These are phyloP conservation scores for Sporothrix schenckii DNA, from an alignment of 2,329 filamentous ascomycete species.

Conservation along the genomic window DNA sequence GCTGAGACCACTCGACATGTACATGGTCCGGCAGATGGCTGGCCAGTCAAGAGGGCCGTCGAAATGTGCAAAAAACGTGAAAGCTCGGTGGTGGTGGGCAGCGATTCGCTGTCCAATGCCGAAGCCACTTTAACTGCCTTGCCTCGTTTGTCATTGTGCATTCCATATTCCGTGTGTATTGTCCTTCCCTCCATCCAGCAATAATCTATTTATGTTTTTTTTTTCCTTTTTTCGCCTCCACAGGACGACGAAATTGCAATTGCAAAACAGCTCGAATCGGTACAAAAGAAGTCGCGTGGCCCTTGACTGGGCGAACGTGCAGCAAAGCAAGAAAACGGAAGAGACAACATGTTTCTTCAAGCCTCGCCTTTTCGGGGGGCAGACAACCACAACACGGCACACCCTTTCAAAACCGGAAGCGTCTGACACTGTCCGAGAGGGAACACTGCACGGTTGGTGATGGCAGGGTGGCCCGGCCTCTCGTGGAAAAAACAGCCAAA, in stretches of 20 bases:
- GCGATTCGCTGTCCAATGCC: conserved; percentile 26
- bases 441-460: not conserved
- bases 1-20: not conserved
- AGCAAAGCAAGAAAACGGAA: not conserved
- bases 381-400: conserved; percentile 1
- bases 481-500: not conserved
- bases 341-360: no score
- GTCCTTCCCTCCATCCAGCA: not conserved
- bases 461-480: not conserved
- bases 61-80: not conserved
- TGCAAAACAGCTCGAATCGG: not conserved
- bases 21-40: not conserved
- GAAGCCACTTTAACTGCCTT: not conserved
- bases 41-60: not conserved
- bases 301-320: not conserved
- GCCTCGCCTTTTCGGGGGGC: not conserved
- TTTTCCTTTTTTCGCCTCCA: no score
- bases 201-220: no score
- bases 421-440: conserved; percentile 19
- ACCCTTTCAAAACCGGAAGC: conserved; percentile 22
- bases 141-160: not conserved
- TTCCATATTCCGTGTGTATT: not conserved
- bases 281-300: not conserved
- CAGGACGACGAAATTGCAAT: no score
- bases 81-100: conserved; percentile 16